Base-by-base conservation (phyloP, 106 monocot species). In the Acorus gramineus region DNA sequence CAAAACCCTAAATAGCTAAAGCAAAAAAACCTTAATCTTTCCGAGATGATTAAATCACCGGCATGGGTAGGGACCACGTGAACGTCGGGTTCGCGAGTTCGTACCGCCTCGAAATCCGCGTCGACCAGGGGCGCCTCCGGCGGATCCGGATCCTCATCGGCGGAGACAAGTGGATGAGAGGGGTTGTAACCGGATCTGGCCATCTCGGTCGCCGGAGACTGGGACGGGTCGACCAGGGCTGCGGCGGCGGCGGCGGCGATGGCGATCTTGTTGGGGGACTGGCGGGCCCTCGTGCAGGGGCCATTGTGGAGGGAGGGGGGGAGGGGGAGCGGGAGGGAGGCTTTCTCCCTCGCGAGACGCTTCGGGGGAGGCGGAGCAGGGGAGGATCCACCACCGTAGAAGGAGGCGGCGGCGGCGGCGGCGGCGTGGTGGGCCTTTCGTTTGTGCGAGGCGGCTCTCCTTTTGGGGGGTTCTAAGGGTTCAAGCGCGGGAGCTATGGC, bases 61-160 rank as follows among this genome's bases (percentile, higher is more conserved):
- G 95, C 86, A 7, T 82, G 80, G 2, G 85, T 83, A 3, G 95
- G 90, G 43, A 90, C 90, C 4, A 82, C 95, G 70, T 96, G 95
- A 47, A 79, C 85, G 43, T 53, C 49, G 14, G 53, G 74, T 9
- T 69, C 90, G 6, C 95, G 80, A 50, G 82, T 78, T 62, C 84
- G 71, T 43, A 90, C 78, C 9, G 78, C 79, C 49, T 96, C 90
- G 55, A 96, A 96, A 59, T 81, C 81, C 72, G 51, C 59, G 69
- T 90, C 90, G 12, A 90, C 85, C 7, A 82, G 51, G 44, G 77
- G 73, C 64, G 71, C 77, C 57, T 87, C 78, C 8, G 42, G 3
- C 8, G 43, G 11, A 14, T 52, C 77, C 58, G 43, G 11, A 71
- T 59, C 78, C 66, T 68, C 81, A 9, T 64, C 79, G 52, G 62